Conservation (phyloP, 2,329 filamentous ascomycete species). For the Fusarium sp. region DNA sequence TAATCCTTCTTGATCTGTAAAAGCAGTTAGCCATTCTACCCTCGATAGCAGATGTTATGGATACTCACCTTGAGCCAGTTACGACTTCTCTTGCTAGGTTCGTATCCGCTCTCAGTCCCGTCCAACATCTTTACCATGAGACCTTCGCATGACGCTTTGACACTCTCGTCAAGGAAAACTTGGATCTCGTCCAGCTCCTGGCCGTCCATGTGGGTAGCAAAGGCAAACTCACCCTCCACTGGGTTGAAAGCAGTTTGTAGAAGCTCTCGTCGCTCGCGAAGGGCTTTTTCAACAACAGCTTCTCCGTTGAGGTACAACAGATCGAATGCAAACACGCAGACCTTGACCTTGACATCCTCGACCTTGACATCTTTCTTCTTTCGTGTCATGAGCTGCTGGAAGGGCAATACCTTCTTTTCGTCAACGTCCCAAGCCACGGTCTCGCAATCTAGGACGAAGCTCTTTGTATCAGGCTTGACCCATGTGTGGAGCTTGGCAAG, state of each 20-base stretch:
- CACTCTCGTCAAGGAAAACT: conserved; percentile 88
- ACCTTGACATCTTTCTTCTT: conserved; percentile 97
- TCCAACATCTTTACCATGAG: conserved; percentile 99
- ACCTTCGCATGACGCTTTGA: conserved; percentile 96
- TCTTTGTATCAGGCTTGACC: conserved; percentile 90
- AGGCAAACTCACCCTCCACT: conserved; percentile 89
- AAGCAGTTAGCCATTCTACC: conserved; percentile 67
- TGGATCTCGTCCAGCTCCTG: conserved; percentile 95
- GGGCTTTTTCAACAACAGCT: conserved; percentile 85
- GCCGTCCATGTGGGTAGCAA: conserved; percentile 87
- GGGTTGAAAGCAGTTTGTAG: conserved; percentile 79
- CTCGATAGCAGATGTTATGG: not conserved
- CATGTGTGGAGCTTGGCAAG: conserved; percentile 87
- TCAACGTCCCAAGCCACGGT: conserved; percentile 96
- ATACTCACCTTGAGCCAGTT: conserved; percentile 92
- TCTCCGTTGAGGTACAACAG: conserved; percentile 93
- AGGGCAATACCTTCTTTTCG: conserved; percentile 95
- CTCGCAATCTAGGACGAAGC: conserved; percentile 98
- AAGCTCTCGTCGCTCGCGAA: conserved; percentile 84
- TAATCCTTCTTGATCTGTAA: conserved; percentile 95
- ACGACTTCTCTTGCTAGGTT: conserved; percentile 93
- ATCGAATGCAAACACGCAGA: conserved; percentile 97
- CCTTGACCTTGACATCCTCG: conserved; percentile 95
- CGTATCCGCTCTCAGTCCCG: conserved; percentile 90
- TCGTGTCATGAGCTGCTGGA: conserved; percentile 97